phyloP scores from a whole-genome alignment of 257 asterid genomes.

The Solanum sparsipilum region DNA sequence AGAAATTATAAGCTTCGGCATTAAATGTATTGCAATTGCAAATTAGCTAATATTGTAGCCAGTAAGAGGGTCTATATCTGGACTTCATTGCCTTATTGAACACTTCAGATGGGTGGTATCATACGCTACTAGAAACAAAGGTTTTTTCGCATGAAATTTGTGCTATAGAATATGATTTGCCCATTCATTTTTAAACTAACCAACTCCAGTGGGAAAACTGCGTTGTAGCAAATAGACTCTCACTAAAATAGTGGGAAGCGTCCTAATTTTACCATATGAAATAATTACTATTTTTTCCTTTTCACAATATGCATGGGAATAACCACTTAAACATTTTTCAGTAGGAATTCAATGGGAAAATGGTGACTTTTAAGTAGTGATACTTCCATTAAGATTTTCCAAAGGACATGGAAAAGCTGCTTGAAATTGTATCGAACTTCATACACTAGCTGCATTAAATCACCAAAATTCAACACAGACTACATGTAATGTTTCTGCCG shows the following conservation, averaged over 20 bases:
- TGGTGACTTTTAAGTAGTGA: neutral
- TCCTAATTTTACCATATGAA: neutral
- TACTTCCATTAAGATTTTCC: neutral
- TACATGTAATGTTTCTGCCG: neutral
- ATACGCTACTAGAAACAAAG: neutral
- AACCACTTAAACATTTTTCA: neutral
- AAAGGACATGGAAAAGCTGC: neutral
- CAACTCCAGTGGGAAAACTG: neutral
- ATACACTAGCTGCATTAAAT: neutral
- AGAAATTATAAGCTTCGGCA: neutral
- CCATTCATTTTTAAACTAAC: neutral
- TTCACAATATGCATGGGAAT: neutral
- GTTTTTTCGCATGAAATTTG: neutral
- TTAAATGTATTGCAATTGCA: neutral
- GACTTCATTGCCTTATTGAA: neutral
- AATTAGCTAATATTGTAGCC: neutral
- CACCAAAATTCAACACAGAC: neutral
- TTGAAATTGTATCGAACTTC: neutral
- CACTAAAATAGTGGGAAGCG: neutral
- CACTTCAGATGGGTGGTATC: neutral
- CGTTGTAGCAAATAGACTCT: neutral
- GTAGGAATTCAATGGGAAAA: neutral
- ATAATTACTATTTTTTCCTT: neutral
- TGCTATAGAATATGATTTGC: neutral
- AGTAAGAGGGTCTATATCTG: neutral